phyloP scores from a whole-genome alignment of 2,329 filamentous ascomycete genomes.

The Fusarium nisikadoi region DNA sequence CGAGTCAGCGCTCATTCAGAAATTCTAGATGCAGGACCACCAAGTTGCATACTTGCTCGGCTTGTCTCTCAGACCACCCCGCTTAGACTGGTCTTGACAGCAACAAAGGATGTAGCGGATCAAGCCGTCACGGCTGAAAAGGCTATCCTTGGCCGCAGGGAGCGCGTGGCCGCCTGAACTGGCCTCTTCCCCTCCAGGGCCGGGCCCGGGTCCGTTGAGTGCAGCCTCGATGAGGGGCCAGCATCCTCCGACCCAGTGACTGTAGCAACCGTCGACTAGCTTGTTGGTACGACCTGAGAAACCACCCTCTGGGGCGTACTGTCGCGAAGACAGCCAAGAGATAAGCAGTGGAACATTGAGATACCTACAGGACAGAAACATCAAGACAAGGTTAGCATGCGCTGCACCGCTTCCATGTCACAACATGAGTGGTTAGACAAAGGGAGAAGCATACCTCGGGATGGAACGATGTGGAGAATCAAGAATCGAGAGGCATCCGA shows the following conservation, averaged over 20 bases:
- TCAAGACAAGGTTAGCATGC: conserved; percentile 49
- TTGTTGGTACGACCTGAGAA: conserved; percentile 97
- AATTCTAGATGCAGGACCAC: conserved; percentile 13
- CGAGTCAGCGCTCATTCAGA: conserved; percentile 36
- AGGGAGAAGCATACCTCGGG: conserved; percentile 66
- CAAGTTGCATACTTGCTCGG: conserved; percentile 77
- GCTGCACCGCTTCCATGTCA: conserved; percentile 47
- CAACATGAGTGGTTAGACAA: conserved; percentile 47
- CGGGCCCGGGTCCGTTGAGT: conserved; percentile 62
- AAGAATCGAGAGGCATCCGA: conserved; percentile 88
- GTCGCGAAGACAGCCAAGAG: conserved; percentile 88
- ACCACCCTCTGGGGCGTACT: conserved; percentile 91
- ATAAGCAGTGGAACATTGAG: conserved; percentile 82
- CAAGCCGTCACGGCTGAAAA: conserved; percentile 86
- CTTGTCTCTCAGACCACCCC: conserved; percentile 91
- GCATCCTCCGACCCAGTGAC: conserved; percentile 95
- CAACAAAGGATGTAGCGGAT: conserved; percentile 90
- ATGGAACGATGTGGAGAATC: conserved; percentile 81
- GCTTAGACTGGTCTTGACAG: conserved; percentile 77
- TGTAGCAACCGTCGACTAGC: conserved; percentile 97
- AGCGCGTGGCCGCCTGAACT: conserved; percentile 43
- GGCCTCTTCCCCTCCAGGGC: conserved; percentile 45
- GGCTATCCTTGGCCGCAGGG: conserved; percentile 53
- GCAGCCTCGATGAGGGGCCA: conserved; percentile 91
- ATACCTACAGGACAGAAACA: conserved; percentile 61